Evolutionary conservation across 2,329 filamentous ascomycete species (phyloP), one percentile per base, ranked within the genome.

Genomic region (Nothophaeocryptopus gaeumannii): DNA sequence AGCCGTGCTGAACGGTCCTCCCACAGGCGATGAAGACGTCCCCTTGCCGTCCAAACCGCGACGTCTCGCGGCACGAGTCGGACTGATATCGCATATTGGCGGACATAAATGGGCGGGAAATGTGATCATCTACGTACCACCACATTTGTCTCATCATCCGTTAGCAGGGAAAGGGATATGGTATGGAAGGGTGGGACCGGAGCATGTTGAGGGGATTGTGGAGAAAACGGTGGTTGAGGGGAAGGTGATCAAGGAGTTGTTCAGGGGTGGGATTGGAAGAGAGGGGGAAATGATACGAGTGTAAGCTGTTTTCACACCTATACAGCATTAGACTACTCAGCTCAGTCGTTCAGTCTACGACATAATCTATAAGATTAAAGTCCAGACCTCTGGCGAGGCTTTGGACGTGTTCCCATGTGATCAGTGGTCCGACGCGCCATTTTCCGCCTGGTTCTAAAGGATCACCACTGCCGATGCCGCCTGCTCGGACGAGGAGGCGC

Each of bases 51-150:
- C 36, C 26, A 16, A 10, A 9, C 20, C 14, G 31, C 10, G 39
- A 56, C 52, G 45, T 54, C 9, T 56, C 58, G 5, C 76, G 1
- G 86, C 83, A 2, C 73, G 83, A 40, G 79, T 91, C 0, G 88
- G 81, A 0, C 63, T 85, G 47, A 86, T 91, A 47, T 89, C 84
- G 53, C 89, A 95, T 62, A 84, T 95, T 45, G 88, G 88, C 1
- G 89, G 89, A 0, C 89, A 95, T 70, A 91, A 90, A 67, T 92
- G 85, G 66, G 89, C 89, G 0, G 89, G 89, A 1, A 95, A 95
- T 67, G 80, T 92, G 32, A 89, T 93, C 40, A 70, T 93, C 1
- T 93, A 93, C 62, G 67, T 93, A 5, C 88, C 89, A 4, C 85
- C 83, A 0, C 63, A 63, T 2, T 62, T 63, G 55, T 54, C 45